These are phyloP conservation scores for Sugiyamaella chiloensis DNA, from an alignment of 805 yeast species.

Conservation along the genomic window DNA sequence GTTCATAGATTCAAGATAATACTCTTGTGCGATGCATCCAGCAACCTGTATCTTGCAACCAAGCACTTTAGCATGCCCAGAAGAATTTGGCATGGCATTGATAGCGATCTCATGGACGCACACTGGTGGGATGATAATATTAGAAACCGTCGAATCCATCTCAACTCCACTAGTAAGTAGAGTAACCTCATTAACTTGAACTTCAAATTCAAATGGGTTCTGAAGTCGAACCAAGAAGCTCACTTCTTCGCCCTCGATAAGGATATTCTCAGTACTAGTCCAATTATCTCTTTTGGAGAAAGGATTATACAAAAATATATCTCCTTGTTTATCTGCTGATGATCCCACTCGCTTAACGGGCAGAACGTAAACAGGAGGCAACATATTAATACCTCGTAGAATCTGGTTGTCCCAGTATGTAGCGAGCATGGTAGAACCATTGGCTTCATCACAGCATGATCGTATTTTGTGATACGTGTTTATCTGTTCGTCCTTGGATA, in stretches of 20 bases:
- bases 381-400: slow-evolving; percentile 45
- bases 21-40: slow-evolving; percentile 48
- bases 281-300: slow-evolving; percentile 22
- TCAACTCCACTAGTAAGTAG: slow-evolving; percentile 26
- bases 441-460: slow-evolving; percentile 12
- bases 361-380: slow-evolving; percentile 15
- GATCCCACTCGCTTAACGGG: background rate
- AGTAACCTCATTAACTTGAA: slow-evolving; percentile 46
- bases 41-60: slow-evolving; percentile 53
- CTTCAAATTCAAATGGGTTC: slow-evolving; percentile 77
- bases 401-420: slow-evolving; percentile 74
- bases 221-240: slow-evolving; percentile 58
- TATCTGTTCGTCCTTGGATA: slow-evolving; percentile 58
- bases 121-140: slow-evolving; percentile 29
- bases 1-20: slow-evolving; percentile 14
- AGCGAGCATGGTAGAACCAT: slow-evolving; percentile 18
- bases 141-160: slow-evolving; percentile 25
- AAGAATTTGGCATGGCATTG: slow-evolving; percentile 34
- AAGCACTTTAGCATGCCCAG: slow-evolving; percentile 48
- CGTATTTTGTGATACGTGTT: slow-evolving; percentile 30
- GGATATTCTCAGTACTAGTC: slow-evolving; percentile 24
- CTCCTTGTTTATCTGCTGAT: slow-evolving; percentile 9
- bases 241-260: slow-evolving; percentile 62
- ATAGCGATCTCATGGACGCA: slow-evolving; percentile 25
- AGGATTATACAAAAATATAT: slow-evolving; percentile 58